Evolutionary conservation across 169 alveolate species (phyloP), one percentile per base, ranked within the genome.

Genomic region (Eimeria mitis): DNA sequence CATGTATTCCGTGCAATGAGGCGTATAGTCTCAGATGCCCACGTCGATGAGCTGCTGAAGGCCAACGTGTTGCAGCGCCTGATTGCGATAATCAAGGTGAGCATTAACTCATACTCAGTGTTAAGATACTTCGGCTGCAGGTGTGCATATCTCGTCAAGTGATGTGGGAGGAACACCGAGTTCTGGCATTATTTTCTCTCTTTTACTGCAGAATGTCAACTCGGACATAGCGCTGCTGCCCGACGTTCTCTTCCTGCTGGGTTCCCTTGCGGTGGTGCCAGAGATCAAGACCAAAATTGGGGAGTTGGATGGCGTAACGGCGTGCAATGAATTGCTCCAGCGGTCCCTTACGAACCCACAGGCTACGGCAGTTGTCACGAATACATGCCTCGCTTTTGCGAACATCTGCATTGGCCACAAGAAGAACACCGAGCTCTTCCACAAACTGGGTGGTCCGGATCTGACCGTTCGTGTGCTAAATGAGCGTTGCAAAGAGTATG

Each of bases 381-480:
- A 98, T 96, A 96, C 98, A 44, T 98, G 99, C 91, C 96, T 98
- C 42, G 99, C 99, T 16, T 97, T 98, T 89, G 99, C 99, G 16
- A 98, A 98, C 95, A 97, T 98, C 81, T 98, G 99, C 87, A 98
- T 98, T 37, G 99, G 97, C 81, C 98, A 98, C 92, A 97, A 97
- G 85, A 97, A 95, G 54, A 98, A 98, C 81, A 96, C 97, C 25
- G 98, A 96, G 56, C 96, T 97, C 44, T 98, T 98, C 95, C 89
- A 95, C 95, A 96, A 97, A 89, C 90, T 98, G 65, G 97, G 98
- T 40, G 99, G 99, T n/a, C 99, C 99, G 2, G 98, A 97, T 63
- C 83, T 98, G 54, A 98, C 97, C 76, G 98, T 98, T 47, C 83
- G 97, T 37, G 97, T 98, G 23, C 90, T 98, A 59, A 96, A 94